Percentiles rank a stretch among this genome's conserved stretches.
These are phyloP conservation scores for Larix kaempferi DNA, from an alignment of 75 land plant genomes.

Conservation along the genomic window DNA sequence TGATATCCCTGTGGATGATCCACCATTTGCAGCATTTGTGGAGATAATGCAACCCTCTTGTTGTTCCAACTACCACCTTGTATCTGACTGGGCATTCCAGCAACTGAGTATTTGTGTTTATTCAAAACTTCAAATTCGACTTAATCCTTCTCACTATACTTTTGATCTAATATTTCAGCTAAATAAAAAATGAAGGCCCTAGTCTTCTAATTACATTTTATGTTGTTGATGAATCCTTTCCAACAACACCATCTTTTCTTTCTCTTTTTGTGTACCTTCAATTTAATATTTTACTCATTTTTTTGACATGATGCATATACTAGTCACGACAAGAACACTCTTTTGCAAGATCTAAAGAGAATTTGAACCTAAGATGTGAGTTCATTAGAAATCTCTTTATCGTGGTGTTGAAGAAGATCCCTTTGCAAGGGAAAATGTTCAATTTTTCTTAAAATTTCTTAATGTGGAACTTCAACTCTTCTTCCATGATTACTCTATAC, in stretches of 20 bases:
- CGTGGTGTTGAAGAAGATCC: too few species aligned
- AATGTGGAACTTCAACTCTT: too few species aligned
- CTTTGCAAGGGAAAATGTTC: too few species aligned
- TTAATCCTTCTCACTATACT: neutral
- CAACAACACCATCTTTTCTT: neutral
- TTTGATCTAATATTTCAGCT: neutral
- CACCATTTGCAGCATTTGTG: slow-evolving; percentile 86
- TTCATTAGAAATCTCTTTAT: too few species aligned
- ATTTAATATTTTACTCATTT: neutral
- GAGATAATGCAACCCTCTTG: slow-evolving; percentile 85
- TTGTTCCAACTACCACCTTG: slow-evolving; percentile 81
- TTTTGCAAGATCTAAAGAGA: too few species aligned
- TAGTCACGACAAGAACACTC: neutral
- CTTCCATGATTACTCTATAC: too few species aligned
- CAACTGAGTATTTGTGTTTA: slow-evolving; percentile 16
- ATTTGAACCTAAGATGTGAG: too few species aligned
- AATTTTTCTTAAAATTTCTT: too few species aligned
- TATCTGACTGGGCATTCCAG: slow-evolving; percentile 71
- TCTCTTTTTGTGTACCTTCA: neutral
- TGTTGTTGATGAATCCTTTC: neutral
- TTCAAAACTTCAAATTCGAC: neutral
- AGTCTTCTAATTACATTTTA: neutral
- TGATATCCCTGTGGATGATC: slow-evolving; percentile 95
- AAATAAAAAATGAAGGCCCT: neutral
- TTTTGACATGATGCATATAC: neutral